Evolutionary conservation across 1,284 basidiomycete species (phyloP).

Genomic region (Laetiporus sulphureus): DNA sequence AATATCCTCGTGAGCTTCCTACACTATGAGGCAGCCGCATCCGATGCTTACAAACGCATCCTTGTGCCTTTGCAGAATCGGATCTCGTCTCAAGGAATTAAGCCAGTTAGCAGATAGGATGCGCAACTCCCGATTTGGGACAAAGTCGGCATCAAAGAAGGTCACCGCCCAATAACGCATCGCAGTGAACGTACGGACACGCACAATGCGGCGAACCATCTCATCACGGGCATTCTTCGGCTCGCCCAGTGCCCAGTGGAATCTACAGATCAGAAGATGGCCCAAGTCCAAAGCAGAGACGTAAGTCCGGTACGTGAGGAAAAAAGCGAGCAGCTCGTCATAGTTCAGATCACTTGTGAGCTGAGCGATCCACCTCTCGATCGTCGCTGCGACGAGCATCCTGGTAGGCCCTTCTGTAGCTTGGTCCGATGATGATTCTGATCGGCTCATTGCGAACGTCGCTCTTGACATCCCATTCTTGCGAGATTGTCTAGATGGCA

Average conservation of each 20-base stretch:
- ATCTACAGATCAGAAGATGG: slow-evolving; percentile 73
- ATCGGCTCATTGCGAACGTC: slow-evolving; percentile 13
- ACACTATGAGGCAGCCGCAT: slow-evolving; percentile 5
- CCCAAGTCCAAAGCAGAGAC: slow-evolving; percentile 70
- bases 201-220: slow-evolving; percentile 64
- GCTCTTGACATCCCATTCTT: no score
- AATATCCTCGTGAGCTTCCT: no score
- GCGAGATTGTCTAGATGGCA: slow-evolving; percentile 33
- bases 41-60: slow-evolving; percentile 60
- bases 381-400: slow-evolving; percentile 76
- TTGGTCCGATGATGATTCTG: slow-evolving; percentile 29
- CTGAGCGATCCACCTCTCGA: slow-evolving; percentile 87
- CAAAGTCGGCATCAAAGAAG: slow-evolving; percentile 82
- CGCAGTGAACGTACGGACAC: slow-evolving; percentile 82
- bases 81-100: slow-evolving; percentile 67
- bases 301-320: slow-evolving; percentile 83
- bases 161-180: slow-evolving; percentile 83
- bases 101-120: slow-evolving; percentile 69
- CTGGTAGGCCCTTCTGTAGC: slow-evolving; percentile 32
- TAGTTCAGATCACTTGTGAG: slow-evolving; percentile 79
- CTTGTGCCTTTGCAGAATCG: slow-evolving; percentile 52
- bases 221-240: slow-evolving; percentile 50
- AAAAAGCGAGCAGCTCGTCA: slow-evolving; percentile 79
- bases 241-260: slow-evolving; percentile 77
- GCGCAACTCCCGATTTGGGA: slow-evolving; percentile 73